phyloP scores from a whole-genome alignment of 345 rosid species.

The Melastoma malabathricum region DNA sequence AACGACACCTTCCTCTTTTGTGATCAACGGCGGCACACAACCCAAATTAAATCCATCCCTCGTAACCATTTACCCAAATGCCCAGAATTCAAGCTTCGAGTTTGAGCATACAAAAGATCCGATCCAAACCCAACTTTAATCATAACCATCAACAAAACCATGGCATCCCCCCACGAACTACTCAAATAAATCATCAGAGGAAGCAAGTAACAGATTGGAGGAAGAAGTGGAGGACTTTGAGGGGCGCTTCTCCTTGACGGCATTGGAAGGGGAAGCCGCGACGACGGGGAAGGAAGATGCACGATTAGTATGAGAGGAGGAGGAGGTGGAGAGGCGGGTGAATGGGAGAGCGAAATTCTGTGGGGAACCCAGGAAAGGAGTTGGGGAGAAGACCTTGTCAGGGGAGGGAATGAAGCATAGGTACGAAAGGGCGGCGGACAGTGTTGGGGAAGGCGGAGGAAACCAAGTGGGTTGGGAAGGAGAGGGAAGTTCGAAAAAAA shows the following conservation, averaged over 20 bases:
- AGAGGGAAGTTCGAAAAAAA: no score
- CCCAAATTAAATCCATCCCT: neutral
- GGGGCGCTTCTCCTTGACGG: constrained; percentile 14
- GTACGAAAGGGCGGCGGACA: constrained; percentile 12
- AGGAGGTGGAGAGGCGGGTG: neutral
- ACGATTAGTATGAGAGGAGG: neutral
- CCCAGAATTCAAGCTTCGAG: no score
- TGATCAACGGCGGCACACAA: constrained; percentile 21
- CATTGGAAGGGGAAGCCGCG: constrained; percentile 9
- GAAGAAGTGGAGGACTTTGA: constrained; percentile 5
- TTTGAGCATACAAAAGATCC: no score
- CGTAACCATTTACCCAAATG: neutral
- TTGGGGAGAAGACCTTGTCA: constrained; percentile 3
- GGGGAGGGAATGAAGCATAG: neutral
- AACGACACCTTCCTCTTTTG: constrained; percentile 41
- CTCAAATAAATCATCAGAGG: neutral
- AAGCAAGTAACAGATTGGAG: constrained; percentile 8
- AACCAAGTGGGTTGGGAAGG: neutral
- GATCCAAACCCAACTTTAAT: no score
- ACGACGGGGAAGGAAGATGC: constrained; percentile 4
- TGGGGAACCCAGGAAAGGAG: constrained; percentile 3
- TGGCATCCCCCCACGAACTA: neutral
- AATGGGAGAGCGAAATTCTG: neutral
- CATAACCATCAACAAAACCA: neutral
- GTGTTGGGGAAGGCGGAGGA: constrained; percentile 1